These are phyloP conservation scores for Geotrichum siamense DNA, from an alignment of 1,139 yeast species.

Conservation along the genomic window DNA sequence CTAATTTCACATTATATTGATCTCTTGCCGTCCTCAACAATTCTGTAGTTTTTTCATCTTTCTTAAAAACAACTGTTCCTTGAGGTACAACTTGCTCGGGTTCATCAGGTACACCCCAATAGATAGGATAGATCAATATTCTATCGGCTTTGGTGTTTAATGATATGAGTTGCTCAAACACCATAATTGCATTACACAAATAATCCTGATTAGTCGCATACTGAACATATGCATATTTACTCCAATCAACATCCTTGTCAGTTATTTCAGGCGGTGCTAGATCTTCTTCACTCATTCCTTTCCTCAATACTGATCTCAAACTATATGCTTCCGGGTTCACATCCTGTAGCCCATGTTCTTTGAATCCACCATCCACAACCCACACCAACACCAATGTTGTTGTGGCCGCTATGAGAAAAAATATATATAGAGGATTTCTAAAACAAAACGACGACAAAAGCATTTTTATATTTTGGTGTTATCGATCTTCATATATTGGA, in stretches of 20 bases:
- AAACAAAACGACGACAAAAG: background rate
- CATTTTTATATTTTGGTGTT: no score
- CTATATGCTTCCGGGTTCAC: conserved; percentile 6
- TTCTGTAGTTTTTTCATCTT: conserved; percentile 5
- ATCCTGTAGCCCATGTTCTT: conserved; percentile 2
- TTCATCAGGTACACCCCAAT: conserved; percentile 17
- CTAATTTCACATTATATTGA: conserved; percentile 25
- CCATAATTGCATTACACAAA: conserved; percentile 41
- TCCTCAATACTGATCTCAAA: conserved; percentile 2
- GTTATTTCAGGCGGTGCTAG: background rate
- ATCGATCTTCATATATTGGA: no score
- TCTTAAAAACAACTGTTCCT: conserved; percentile 1
- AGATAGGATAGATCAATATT: conserved; percentile 31
- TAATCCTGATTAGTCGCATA: conserved; percentile 43
- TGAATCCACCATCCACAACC: conserved; percentile 12
- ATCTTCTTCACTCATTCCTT: background rate
- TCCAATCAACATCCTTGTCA: conserved; percentile 14
- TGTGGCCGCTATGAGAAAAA: conserved; percentile 3
- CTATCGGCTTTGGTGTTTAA: conserved; percentile 39
- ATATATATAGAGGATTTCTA: conserved; percentile 6
- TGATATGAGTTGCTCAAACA: conserved; percentile 35
- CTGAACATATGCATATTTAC: conserved; percentile 40
- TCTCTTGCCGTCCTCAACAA: conserved; percentile 16
- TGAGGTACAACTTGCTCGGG: conserved; percentile 1
- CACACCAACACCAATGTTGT: conserved; percentile 5